Percentiles rank a stretch among this genome's conserved stretches.
These are phyloP conservation scores for Penicillium odoratum DNA, from an alignment of 495 filamentous ascomycete species.

Conservation along the genomic window DNA sequence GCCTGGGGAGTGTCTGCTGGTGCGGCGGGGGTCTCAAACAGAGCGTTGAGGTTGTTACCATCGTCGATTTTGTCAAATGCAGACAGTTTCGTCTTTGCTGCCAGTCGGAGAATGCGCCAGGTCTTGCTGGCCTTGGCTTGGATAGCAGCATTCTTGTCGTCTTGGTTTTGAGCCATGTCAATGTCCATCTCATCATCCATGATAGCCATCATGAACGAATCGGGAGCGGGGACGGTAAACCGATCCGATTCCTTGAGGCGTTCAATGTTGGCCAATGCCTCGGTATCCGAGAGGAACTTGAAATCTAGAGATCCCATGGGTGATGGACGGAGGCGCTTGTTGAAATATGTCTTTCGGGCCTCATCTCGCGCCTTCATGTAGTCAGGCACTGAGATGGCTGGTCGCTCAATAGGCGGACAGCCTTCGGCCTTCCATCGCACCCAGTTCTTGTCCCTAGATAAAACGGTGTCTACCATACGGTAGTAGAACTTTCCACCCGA, in stretches of 20 bases:
- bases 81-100: slow-evolving; percentile 66
- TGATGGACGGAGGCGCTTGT: slow-evolving; percentile 62
- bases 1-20: slow-evolving; percentile 31
- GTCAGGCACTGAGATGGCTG: slow-evolving; percentile 62
- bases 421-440: slow-evolving; percentile 95
- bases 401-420: slow-evolving; percentile 80
- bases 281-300: slow-evolving; percentile 70
- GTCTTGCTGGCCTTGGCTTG: slow-evolving; percentile 79
- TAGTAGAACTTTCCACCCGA: slow-evolving; percentile 80
- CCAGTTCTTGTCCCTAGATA: slow-evolving; percentile 97
- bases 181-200: slow-evolving; percentile 75
- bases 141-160: slow-evolving; percentile 64
- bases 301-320: slow-evolving; percentile 72
- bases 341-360: slow-evolving; percentile 62
- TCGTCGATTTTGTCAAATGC: slow-evolving; percentile 85
- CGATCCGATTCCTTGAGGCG: slow-evolving; percentile 58
- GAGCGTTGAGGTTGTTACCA: slow-evolving; percentile 60
- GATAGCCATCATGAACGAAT: slow-evolving; percentile 62
- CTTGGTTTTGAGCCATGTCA: slow-evolving; percentile 70
- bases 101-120: slow-evolving; percentile 83
- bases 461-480: slow-evolving; percentile 92
- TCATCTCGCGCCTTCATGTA: slow-evolving; percentile 65
- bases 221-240: slow-evolving; percentile 51
- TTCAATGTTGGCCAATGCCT: slow-evolving; percentile 52
- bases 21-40: slow-evolving; percentile 47